Evolutionary conservation across 2,329 filamentous ascomycete genomes (phyloP), one percentile per base, ranked within the genome.

Genomic region (Zasmidium angulare): DNA sequence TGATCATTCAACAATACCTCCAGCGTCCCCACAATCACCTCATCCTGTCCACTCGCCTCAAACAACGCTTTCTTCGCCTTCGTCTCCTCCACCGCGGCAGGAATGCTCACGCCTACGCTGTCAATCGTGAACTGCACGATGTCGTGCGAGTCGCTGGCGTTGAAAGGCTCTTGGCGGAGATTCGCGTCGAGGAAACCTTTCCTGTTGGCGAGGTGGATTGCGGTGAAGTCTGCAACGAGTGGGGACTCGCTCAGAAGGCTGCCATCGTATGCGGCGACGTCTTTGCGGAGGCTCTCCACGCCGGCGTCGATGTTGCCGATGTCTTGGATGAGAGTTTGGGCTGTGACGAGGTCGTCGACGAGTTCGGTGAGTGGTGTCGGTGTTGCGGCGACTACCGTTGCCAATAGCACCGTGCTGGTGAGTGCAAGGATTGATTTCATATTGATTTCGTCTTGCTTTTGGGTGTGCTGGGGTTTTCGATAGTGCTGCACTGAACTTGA

Each of bases 171-270:
- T 3, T 58, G 47, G 11, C 59, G 56, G 1, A 69, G 58, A 29
- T 64, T 64, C 20, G 67, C 66, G 23, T 69, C 63, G 12, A 50
- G 50, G 29, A 56, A 50, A 48, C 66, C 66, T 55, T 66, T 65
- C n/a, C 66, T 60, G 49, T 69, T 68, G 19, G 66, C 60, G 43
- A 66, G 51, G 46, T 63, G 62, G 46, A 66, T 65, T 14, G 64
- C 64, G 10, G 60, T 56, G 31, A 68, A 66, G 26, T 65, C 65
- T 24, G 58, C 58, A 11, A 55, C 46, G 14, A 67, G 53, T 14
- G 59, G 58, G 1, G 61, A 14, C 22, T 62, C 58, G 3, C 9
- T 57, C 4, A 61, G 52, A 4, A 60, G 57, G 21, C 56, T 46
- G 23, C 58, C 59, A 19, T 57, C 56, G 56, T 60, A 64, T 3